Evolutionary conservation across 176 grass and related monocot genomes (phyloP), one percentile per base, ranked within the genome.

Genomic region (Aegilops umbellulata): DNA sequence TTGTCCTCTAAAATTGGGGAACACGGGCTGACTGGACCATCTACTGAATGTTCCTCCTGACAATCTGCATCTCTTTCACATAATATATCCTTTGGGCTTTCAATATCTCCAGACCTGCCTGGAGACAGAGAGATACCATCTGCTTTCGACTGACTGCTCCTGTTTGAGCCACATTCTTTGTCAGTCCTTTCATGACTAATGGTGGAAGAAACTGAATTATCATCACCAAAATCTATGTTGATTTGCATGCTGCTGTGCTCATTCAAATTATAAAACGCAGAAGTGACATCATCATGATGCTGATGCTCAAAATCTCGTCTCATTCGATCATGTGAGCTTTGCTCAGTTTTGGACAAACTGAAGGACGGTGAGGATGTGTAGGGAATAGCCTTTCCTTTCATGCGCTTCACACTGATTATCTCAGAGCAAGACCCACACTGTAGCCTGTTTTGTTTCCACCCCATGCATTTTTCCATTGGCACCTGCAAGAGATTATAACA

Each of bases 401-500:
- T 53, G 63, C 26, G 69, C 61, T 89, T 87, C 57, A 95, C 77
- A 68, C 39, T 79, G 66, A 92, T 82, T 46, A 91, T 70, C 82
- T 85, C 62, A 47, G 79, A 94, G 74, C 97, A 98, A 80, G 90
- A 94, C 7, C 94, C 97, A 46, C 97, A 98, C 12, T 88, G 85
- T 29, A 92, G 15, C 74, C 80, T 66, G 47, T 84, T 85, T 19
- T 71, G 53, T 73, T 85, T 90, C 86, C 80, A 84, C 27, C 86
- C 67, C 77, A 78, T 81, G 73, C 69, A 90, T 83, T 86, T 89
- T 53, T 69, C 85, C 53, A 88, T 86, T 55, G 97, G 94, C 72
- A 98, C 30, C 84, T 89, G 90, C 92, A 98, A 60, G 27, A 98
- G 86, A 26, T 91, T 82, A 65, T 91, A 96, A 89, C 97, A 98